Evolutionary conservation across 768 basidiomycete genomes (phyloP), one percentile per base, ranked within the genome.

Genomic region (Paxillus ammoniavirescens): DNA sequence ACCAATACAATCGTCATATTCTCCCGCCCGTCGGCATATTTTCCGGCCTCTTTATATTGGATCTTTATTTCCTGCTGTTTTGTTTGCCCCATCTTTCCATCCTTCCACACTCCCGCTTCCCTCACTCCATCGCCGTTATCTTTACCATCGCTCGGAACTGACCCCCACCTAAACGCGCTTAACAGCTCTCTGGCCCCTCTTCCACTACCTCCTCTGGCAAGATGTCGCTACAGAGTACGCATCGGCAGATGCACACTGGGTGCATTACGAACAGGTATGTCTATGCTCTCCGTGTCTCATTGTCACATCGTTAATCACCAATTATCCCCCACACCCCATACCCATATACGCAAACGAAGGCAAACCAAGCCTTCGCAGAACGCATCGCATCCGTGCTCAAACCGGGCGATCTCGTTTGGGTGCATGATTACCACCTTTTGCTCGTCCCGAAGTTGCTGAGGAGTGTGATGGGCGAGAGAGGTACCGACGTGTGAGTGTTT

Each of bases 131-230:
- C 41, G 1, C 4, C 21, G 15, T 30, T 15, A 10, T 17, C 15
- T 8, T 28, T 4, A 6, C 28, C 36, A 8, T 18, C n/a, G 37
- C 21, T 13, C 23, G 17, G 15, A 50, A n/a, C 55, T 60, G 36
- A 58, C 52, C 47, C 17, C 50, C 43, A 38, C 47, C n/a, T 47
- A 41, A 17, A 47, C 17, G 23, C 15, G 8, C 47, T 21, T 31
- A 31, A 0, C 63, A 96, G 93, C 87, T 37, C 84, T 99, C 42
- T 99, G 96, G 95, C 96, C 96, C 1, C 75, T 98, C 40, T 97
- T 98, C 82, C 97, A 98, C 74, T 98, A 98, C 69, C 83, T 98
- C 52, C 86, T 98, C 51, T 97, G 95, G 90, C 94, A 96, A 69
- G 97, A 98, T 67, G 92, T 94, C 54, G 89, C 90, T 8, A 87